phyloP scores from a whole-genome alignment of 345 rosid genomes.

The Populus tremula region DNA sequence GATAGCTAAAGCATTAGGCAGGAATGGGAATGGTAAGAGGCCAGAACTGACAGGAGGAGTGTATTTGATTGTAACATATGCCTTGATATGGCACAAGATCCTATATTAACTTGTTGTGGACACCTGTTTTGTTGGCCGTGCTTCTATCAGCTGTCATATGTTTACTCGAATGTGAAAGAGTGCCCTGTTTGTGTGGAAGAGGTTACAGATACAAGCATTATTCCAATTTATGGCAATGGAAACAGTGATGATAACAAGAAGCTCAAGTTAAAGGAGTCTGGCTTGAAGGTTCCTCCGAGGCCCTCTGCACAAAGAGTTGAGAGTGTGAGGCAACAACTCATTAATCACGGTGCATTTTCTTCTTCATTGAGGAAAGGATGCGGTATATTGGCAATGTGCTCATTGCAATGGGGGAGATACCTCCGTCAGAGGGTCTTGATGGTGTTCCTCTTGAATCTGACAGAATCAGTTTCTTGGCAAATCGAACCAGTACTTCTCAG shows the following conservation, averaged over 20 bases:
- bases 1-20: slow-evolving; percentile 43
- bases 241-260: slow-evolving; percentile 14
- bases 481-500: slow-evolving; percentile 4
- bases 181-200: slow-evolving; percentile 46
- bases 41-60: slow-evolving; percentile 25
- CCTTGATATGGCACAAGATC: slow-evolving; percentile 23
- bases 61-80: slow-evolving; percentile 32
- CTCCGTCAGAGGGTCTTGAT: slow-evolving; percentile 28
- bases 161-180: slow-evolving; percentile 19
- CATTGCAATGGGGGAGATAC: slow-evolving; percentile 29
- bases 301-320: slow-evolving; percentile 56
- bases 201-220: slow-evolving; percentile 42
- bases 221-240: slow-evolving; percentile 59
- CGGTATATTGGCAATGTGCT: slow-evolving; percentile 37
- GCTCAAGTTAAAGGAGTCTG: slow-evolving; percentile 33
- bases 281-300: slow-evolving; percentile 47
- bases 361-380: slow-evolving; percentile 32
- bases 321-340: slow-evolving; percentile 45
- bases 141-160: slow-evolving; percentile 18
- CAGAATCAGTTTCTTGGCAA: slow-evolving; percentile 13
- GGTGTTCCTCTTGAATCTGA: slow-evolving; percentile 14
- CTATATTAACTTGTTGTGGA: slow-evolving; percentile 25
- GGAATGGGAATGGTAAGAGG: slow-evolving; percentile 22
- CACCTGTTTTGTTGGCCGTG: slow-evolving; percentile 33
- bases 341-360: slow-evolving; percentile 28